Evolutionary conservation across 108 stramenopile species (phyloP), one percentile per base, ranked within the genome.

Genomic region (Discostella stelligeroides): DNA sequence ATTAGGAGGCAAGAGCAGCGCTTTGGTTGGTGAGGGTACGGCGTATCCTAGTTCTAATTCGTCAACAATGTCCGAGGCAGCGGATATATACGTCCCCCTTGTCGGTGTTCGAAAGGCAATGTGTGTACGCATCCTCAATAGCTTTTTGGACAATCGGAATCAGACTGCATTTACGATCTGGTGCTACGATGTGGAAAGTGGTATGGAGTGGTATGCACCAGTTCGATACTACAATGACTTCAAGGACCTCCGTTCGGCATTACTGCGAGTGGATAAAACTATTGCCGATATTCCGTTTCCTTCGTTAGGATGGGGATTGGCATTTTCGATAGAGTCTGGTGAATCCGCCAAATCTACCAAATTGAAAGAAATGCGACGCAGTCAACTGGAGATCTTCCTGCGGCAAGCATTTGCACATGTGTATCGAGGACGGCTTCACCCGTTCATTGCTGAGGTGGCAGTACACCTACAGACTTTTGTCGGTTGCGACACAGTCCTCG

Each of bases 401-500:
- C 74, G 86, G 28, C 51, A 51, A 41, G 79, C 89, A 6, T 85
- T 86, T 46, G 68, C 79, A 27, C 57, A 77, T 28, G 72, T 91
- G 15, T 95, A 95, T 63, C 80, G 73, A 8, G 67, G 81, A 14
- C 62, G 65, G 15, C 72, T 95, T 0, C 72, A 90, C 40, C 83
- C 91, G 0, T 74, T 73, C 39, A 60, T 86, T 10, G 84, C 82
- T 0, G 91, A 95, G 63, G 76, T 92, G 37, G 85, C 89, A 7
- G 62, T 89, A 25, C 88, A 90, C 75, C 76, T 95, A 11, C 94
- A 95, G 74, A 86, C 86, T n/a, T 95, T 95, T 71, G 68, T 95
- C 21, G 90, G 93, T 0, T 88, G 87, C 59, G 87, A 85, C 40
- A 63, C 71, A 39, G 63, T 73, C 15, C 65, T 76, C 38, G 46